Conservation (phyloP, 176 grass and related monocot genomes). For the Phoenix roebelenii region DNA sequence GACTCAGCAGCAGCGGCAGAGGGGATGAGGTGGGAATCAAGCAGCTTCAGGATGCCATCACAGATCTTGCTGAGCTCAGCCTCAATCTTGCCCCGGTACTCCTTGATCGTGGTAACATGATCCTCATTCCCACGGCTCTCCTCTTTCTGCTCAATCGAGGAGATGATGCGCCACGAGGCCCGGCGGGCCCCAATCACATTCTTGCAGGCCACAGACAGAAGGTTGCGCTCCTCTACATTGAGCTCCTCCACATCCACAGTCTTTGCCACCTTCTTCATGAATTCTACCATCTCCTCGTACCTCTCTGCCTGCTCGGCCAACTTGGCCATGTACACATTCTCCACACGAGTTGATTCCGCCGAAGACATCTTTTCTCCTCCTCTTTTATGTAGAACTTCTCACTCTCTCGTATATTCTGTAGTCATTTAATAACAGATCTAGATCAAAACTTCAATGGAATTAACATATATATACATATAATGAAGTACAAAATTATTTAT, state of each 20-base stretch:
- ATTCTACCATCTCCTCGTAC: slow-evolving; percentile 16
- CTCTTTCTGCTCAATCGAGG: slow-evolving; percentile 17
- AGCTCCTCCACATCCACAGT: background rate
- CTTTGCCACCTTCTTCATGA: slow-evolving; percentile 17
- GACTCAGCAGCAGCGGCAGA: slow-evolving; percentile 6
- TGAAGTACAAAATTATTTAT: too few species aligned
- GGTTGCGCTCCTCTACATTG: slow-evolving; percentile 16
- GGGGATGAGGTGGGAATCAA: slow-evolving; percentile 10
- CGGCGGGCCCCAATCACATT: slow-evolving; percentile 12
- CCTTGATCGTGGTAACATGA: slow-evolving; percentile 8
- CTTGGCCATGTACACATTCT: slow-evolving; percentile 12
- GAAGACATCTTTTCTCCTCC: background rate
- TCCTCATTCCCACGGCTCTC: slow-evolving; percentile 13
- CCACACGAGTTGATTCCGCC: slow-evolving; percentile 2
- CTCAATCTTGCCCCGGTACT: slow-evolving; percentile 12
- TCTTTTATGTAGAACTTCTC: background rate
- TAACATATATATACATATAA: too few species aligned
- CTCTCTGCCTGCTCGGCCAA: slow-evolving; percentile 13
- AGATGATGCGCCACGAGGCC: slow-evolving; percentile 18
- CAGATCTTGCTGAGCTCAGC: slow-evolving; percentile 14
- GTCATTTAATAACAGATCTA: background rate
- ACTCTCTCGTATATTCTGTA: background rate
- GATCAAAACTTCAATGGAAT: too few species aligned
- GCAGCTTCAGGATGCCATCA: slow-evolving; percentile 15
- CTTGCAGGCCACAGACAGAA: slow-evolving; percentile 18